A percentile compares a stretch with the other conserved stretches of the same genome.
phyloP scores from a whole-genome alignment of 2,329 filamentous ascomycete species.

The Phyllosticta capitalensis region DNA sequence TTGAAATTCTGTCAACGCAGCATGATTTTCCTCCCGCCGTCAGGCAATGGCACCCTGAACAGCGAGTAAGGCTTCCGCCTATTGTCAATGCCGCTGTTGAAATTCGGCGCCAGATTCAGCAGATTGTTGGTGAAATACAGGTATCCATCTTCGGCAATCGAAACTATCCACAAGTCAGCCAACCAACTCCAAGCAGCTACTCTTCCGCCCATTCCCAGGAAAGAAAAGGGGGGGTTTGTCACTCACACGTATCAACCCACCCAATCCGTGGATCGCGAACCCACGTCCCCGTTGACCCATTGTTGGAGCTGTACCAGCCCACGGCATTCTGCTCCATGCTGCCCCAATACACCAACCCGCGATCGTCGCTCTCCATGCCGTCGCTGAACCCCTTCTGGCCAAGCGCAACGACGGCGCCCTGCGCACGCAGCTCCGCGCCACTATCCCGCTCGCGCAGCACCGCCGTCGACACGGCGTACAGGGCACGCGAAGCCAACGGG shows the following conservation, averaged over 20 bases:
- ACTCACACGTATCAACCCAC: slow-evolving; percentile 40
- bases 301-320: slow-evolving; percentile 36
- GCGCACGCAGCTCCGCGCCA: slow-evolving; percentile 35
- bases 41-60: slow-evolving; percentile 32
- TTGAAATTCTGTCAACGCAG: slow-evolving; percentile 8
- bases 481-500: slow-evolving; percentile 33
- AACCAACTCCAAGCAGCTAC: background rate
- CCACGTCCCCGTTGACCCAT: slow-evolving; percentile 34
- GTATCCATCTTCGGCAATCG: slow-evolving; percentile 37
- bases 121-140: slow-evolving; percentile 47
- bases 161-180: slow-evolving; percentile 19
- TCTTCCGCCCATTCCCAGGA: background rate
- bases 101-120: slow-evolving; percentile 28
- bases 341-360: slow-evolving; percentile 40
- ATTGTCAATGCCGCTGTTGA: slow-evolving; percentile 35
- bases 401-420: slow-evolving; percentile 32
- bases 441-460: slow-evolving; percentile 31
- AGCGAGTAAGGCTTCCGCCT: slow-evolving; percentile 35
- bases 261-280: slow-evolving; percentile 39
- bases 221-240: background rate
- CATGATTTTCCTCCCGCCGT: slow-evolving; percentile 32
- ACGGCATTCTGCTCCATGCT: slow-evolving; percentile 43
- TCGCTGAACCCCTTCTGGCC: slow-evolving; percentile 43
- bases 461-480: slow-evolving; percentile 38
- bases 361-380: slow-evolving; percentile 44